phyloP scores from a whole-genome alignment of 805 yeast genomes.

The Cyberlindnera euphorbiiphila region DNA sequence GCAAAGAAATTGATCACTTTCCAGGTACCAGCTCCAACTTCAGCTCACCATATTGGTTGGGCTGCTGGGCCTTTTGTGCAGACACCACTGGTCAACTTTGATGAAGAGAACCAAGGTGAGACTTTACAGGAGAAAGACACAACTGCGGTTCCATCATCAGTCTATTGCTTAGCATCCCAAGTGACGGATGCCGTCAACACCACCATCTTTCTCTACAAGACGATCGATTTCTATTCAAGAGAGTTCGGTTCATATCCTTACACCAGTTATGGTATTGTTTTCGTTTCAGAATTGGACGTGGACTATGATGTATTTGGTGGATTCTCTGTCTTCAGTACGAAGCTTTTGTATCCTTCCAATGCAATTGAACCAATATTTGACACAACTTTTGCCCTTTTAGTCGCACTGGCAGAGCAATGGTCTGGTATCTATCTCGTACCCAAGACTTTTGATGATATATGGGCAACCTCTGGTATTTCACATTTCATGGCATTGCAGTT shows the following conservation, averaged over 20 bases:
- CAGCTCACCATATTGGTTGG: conserved; percentile 95
- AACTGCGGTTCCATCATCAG: conserved; percentile 48
- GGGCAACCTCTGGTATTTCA: conserved; percentile 88
- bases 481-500: conserved; percentile 78
- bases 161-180: conserved; percentile 62
- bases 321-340: conserved; percentile 55
- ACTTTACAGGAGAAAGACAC: conserved; percentile 32
- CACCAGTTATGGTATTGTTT: conserved; percentile 71
- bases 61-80: conserved; percentile 85
- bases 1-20: conserved; percentile 72
- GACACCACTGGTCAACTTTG: conserved; percentile 46
- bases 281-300: conserved; percentile 55
- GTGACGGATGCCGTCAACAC: conserved; percentile 60
- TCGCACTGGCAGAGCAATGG: conserved; percentile 84
- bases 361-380: conserved; percentile 75
- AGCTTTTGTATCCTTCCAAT: conserved; percentile 65
- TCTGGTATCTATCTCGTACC: conserved; percentile 90
- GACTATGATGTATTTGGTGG: conserved; percentile 69
- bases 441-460: conserved; percentile 67
- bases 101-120: conserved; percentile 32
- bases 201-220: conserved; percentile 69
- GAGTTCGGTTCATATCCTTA: conserved; percentile 95
- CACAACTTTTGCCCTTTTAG: conserved; percentile 63
- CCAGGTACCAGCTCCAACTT: conserved; percentile 75
- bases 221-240: conserved; percentile 76